A percentile compares a stretch with the other conserved stretches of the same genome.
These are phyloP conservation scores for Trichophyton mentagrophytes DNA, from an alignment of 2,329 filamentous ascomycete species.

Conservation along the genomic window DNA sequence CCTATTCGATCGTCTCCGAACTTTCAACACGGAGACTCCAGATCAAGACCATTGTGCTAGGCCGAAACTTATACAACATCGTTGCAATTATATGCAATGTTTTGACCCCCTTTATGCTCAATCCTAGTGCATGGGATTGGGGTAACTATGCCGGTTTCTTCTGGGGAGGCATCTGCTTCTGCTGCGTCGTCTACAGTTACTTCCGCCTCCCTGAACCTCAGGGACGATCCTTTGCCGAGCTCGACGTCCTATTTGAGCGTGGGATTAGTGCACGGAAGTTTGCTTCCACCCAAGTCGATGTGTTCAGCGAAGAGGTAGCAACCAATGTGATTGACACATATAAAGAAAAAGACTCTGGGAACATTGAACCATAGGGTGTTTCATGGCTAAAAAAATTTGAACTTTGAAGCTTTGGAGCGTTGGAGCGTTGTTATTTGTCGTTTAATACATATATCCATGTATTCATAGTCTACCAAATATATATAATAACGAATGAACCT, in stretches of 20 bases:
- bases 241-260: constrained; percentile 73
- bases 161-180: constrained; percentile 69
- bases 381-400: neutral
- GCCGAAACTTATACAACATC: constrained; percentile 67
- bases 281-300: constrained; percentile 13
- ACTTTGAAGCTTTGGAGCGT: neutral
- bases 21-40: constrained; percentile 69
- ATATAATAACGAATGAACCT: neutral
- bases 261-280: constrained; percentile 62
- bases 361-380: neutral
- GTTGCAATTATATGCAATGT: constrained; percentile 71
- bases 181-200: constrained; percentile 69
- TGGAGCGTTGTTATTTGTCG: neutral
- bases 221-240: constrained; percentile 71
- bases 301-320: constrained; percentile 13
- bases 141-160: constrained; percentile 79
- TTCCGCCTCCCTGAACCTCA: constrained; percentile 69
- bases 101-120: constrained; percentile 84
- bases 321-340: constrained; percentile 10
- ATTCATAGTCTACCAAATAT: neutral
- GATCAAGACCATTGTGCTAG: constrained; percentile 84
- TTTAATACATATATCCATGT: neutral
- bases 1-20: constrained; percentile 78
- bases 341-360: constrained; percentile 1
- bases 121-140: constrained; percentile 79